Conservation (phyloP, 2,329 filamentous ascomycete genomes). For the Pyricularia sp. region DNA sequence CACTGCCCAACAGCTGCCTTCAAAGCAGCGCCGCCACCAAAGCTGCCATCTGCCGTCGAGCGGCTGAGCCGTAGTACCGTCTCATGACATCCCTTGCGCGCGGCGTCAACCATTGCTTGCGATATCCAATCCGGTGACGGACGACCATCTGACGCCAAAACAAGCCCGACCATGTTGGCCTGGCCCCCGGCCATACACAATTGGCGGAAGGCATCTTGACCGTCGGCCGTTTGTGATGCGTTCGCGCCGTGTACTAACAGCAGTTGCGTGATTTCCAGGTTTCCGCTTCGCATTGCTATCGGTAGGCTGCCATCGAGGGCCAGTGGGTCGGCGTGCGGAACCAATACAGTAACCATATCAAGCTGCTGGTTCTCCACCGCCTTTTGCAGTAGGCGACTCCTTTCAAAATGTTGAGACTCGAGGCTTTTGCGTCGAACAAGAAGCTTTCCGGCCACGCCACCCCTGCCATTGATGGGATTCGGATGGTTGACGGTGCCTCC, state of each 20-base stretch:
- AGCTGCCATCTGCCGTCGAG: conserved; percentile 38
- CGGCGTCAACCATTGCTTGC: conserved; percentile 37
- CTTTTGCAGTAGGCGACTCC: conserved; percentile 31
- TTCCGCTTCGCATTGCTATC: conserved; percentile 30
- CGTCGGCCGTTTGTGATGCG: conserved; percentile 32
- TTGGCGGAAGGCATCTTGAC: conserved; percentile 39
- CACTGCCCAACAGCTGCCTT: conserved; percentile 34
- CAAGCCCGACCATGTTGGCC: conserved; percentile 30
- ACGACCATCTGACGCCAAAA: conserved; percentile 35
- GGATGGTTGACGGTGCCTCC: conserved; percentile 35
- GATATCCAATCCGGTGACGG: conserved; percentile 30
- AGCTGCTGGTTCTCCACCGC: conserved; percentile 41
- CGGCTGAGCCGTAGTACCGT: conserved; percentile 38
- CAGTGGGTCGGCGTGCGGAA: conserved; percentile 37
- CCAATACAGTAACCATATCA: conserved; percentile 40
- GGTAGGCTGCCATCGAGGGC: conserved; percentile 37
- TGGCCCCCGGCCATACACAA: conserved; percentile 32
- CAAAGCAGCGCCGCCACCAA: conserved; percentile 37
- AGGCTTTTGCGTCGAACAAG: conserved; percentile 35
- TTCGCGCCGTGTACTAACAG: conserved; percentile 39
- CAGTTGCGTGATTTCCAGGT: conserved; percentile 29
- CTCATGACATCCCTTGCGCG: conserved; percentile 32
- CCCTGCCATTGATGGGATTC: not conserved
- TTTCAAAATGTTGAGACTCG: conserved; percentile 29
- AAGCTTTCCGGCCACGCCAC: conserved; percentile 25